phyloP scores from a whole-genome alignment of 2,329 filamentous ascomycete genomes.

The Fusarium camptoceras region DNA sequence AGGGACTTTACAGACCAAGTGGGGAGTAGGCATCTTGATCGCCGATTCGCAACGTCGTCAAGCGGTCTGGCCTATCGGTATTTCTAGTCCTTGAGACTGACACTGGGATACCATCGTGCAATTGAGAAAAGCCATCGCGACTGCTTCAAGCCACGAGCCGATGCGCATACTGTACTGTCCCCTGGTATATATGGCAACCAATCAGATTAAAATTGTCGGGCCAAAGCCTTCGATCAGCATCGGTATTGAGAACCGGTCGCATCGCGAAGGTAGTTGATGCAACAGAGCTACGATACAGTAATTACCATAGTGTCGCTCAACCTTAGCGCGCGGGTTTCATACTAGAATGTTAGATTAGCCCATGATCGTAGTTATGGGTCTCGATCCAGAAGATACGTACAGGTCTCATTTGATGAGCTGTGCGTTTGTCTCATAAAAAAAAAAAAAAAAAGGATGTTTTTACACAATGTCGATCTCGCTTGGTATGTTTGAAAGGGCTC shows the following conservation, averaged over 20 bases:
- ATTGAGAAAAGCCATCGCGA: constrained; percentile 1
- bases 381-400: neutral
- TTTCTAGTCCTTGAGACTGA: constrained; percentile 3
- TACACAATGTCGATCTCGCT: constrained; percentile 6
- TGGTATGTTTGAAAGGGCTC: neutral
- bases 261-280: constrained; percentile 8
- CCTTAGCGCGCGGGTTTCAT: constrained; percentile 14
- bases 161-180: neutral
- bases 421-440: constrained; percentile 1
- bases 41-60: constrained; percentile 36
- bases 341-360: constrained; percentile 4
- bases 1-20: constrained; percentile 3
- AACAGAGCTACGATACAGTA: neutral
- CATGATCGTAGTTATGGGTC: constrained; percentile 4
- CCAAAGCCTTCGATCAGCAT: constrained; percentile 18
- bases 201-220: neutral
- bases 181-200: neutral
- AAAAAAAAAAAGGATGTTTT: neutral
- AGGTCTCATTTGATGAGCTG: neutral
- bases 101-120: neutral
- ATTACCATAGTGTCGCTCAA: neutral
- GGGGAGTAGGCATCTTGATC: constrained; percentile 31
- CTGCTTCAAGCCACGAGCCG: constrained; percentile 7
- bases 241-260: constrained; percentile 5
- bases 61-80: constrained; percentile 36